Conservation (phyloP, 768 basidiomycete species). For the Boletus edulis region DNA sequence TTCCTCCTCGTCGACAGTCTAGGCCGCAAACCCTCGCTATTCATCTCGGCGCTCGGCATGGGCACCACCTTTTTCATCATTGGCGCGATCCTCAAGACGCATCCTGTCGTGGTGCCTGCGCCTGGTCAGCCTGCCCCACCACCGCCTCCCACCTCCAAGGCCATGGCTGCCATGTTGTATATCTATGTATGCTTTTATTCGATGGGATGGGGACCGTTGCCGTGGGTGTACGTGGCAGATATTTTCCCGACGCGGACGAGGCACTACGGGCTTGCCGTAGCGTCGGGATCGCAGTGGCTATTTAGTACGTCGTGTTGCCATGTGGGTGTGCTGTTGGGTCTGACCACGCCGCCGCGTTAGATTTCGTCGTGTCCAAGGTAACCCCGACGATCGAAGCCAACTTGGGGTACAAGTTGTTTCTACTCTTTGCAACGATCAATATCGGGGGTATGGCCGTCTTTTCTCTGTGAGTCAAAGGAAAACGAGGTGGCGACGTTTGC, state of each 20-base stretch:
- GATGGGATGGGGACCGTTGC: constrained; percentile 81
- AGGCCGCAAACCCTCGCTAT: constrained; percentile 66
- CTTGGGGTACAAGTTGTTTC: constrained; percentile 72
- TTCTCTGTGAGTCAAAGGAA: constrained; percentile 44
- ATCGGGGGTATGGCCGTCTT: constrained; percentile 68
- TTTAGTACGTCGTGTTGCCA: constrained; percentile 46
- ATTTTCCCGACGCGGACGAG: constrained; percentile 86
- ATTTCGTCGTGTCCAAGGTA: constrained; percentile 70
- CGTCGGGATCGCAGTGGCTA: constrained; percentile 79
- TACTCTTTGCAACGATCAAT: constrained; percentile 77
- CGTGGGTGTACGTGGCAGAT: constrained; percentile 70
- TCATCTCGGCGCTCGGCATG: constrained; percentile 79
- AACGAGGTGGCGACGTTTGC: no score
- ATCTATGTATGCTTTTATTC: constrained; percentile 88
- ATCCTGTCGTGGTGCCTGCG: constrained; percentile 48
- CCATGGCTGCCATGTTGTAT: constrained; percentile 85
- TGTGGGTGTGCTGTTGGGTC: not conserved
- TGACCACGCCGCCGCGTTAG: constrained; percentile 17
- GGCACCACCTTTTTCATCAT: constrained; percentile 78
- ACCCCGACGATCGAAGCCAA: constrained; percentile 61
- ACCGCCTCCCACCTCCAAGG: constrained; percentile 57
- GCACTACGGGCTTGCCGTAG: constrained; percentile 75
- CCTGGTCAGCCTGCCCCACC: constrained; percentile 37
- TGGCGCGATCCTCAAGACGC: constrained; percentile 78
- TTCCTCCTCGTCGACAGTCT: constrained; percentile 65